Conservation (phyloP, 495 filamentous ascomycete species). For the Penicillium turbatum region DNA sequence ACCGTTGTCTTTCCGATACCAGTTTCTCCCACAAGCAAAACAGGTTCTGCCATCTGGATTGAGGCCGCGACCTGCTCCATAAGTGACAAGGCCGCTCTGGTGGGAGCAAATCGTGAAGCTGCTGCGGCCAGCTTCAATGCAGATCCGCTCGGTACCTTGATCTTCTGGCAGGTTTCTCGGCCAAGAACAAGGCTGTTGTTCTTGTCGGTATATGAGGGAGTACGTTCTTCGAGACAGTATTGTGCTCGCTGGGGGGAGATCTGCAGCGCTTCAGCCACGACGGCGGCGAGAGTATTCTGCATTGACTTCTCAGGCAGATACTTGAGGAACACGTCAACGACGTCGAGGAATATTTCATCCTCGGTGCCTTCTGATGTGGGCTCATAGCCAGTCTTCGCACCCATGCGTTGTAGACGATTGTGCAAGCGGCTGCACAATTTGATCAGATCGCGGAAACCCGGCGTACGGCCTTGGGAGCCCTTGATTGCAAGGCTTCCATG, state of each 20-base stretch:
- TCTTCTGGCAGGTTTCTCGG: conserved; percentile 52
- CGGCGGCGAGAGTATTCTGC: conserved; percentile 55
- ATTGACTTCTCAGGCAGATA: conserved; percentile 63
- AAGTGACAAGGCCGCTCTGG: conserved; percentile 39
- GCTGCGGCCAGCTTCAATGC: conserved; percentile 31
- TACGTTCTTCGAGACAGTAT: conserved; percentile 63
- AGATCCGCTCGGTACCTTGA: conserved; percentile 38
- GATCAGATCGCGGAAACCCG: conserved; percentile 75
- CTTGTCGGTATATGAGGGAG: conserved; percentile 58
- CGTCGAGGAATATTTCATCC: conserved; percentile 87
- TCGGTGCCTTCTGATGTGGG: conserved; percentile 64
- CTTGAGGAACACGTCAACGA: conserved; percentile 81
- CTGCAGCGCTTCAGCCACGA: conserved; percentile 79
- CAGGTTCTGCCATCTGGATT: conserved; percentile 77
- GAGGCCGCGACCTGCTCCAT: conserved; percentile 84
- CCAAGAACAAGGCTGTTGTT: conserved; percentile 60
- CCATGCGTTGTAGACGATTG: conserved; percentile 50
- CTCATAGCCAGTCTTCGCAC: conserved; percentile 68
- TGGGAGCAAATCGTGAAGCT: conserved; percentile 43
- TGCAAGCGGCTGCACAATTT: conserved; percentile 82
- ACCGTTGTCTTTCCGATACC: conserved; percentile 97
- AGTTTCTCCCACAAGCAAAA: conserved; percentile 93
- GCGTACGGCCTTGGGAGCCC: conserved; percentile 44
- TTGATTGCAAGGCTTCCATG: conserved; percentile 45
- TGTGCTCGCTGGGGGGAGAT: conserved; percentile 73